These are phyloP conservation scores for Annulohypoxylon maeteangense DNA, from an alignment of 495 filamentous ascomycete species.

Conservation along the genomic window DNA sequence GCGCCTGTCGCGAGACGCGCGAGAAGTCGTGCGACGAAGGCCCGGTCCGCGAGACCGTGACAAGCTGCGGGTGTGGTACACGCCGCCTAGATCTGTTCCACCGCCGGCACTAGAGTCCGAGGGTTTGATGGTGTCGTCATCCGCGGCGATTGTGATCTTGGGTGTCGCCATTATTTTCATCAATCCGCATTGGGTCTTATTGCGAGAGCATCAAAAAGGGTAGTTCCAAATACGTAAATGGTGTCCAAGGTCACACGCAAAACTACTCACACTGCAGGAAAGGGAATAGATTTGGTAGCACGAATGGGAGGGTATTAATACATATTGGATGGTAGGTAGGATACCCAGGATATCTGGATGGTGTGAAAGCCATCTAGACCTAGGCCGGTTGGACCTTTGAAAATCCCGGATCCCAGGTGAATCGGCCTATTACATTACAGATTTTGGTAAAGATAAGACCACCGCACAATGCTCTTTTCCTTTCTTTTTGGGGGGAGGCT, in stretches of 20 bases:
- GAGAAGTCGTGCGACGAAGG: conserved; percentile 42
- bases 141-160: conserved; percentile 39
- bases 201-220: not conserved
- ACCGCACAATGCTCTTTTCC: not conserved
- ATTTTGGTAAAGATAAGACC: conserved; percentile 26
- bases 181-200: conserved; percentile 12
- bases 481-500: not conserved
- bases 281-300: not conserved
- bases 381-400: not conserved
- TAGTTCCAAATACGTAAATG: conserved; percentile 9
- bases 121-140: conserved; percentile 39
- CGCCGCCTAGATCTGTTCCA: conserved; percentile 45
- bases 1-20: conserved; percentile 36
- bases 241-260: conserved; percentile 2
- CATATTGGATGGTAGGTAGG: conserved; percentile 22
- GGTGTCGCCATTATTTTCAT: conserved; percentile 20
- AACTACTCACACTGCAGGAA: not conserved
- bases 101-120: conserved; percentile 2
- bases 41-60: conserved; percentile 37
- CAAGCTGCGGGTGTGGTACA: conserved; percentile 54
- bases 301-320: conserved; percentile 19
- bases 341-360: not conserved
- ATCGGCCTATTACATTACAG: conserved; percentile 1
- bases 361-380: conserved; percentile 18
- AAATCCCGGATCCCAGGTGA: conserved; percentile 30